Evolutionary conservation across 2,329 filamentous ascomycete genomes (phyloP), one percentile per base, ranked within the genome.

Genomic region (Colletotrichum sp.): DNA sequence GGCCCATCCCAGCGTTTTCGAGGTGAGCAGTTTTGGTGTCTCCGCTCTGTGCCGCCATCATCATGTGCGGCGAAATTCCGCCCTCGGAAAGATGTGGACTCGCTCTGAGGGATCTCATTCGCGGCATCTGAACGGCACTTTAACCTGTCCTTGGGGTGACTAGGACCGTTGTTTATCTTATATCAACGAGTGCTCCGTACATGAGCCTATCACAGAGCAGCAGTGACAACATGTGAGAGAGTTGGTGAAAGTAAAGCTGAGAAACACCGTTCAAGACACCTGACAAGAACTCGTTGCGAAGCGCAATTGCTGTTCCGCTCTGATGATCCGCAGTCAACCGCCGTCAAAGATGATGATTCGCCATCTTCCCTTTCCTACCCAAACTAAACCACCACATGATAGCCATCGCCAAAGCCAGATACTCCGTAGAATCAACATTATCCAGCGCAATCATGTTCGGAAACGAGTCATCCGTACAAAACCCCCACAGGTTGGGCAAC

Each of bases 21-120:
- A 68, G 66, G 66, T 61, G 66, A 68, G 21, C 55, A 9, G 4
- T 61, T 59, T 68, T 6, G 54, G 66, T 43, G 54, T 31, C 54
- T 68, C 66, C 21, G 34, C 59, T 62, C 59, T 34, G 21, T 36
- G 59, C 33, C 59, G 24, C 59, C 24, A 1, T 47, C 43, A 13
- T 4, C 3, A 21, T 13, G 43, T 47, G 43, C 43, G 43, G 43
- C 43, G 0, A 47, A 21, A 47, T 47, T 47, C 43, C 43, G 43
- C 43, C 43, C 43, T 47, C 43, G 43, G 43, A 47, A 47, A 47
- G 43, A 47, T 47, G 43, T 47, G 43, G 43, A 13, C 43, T 47
- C 43, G n/a, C 43, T 47, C 6, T 47, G 11, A 3, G 6, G 18
- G 3, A 21, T 21, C 43, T 21, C 6, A 47, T 47, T 47, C 43